phyloP scores from a whole-genome alignment of 2,329 filamentous ascomycete species.

The Scedosporium apiospermum region DNA sequence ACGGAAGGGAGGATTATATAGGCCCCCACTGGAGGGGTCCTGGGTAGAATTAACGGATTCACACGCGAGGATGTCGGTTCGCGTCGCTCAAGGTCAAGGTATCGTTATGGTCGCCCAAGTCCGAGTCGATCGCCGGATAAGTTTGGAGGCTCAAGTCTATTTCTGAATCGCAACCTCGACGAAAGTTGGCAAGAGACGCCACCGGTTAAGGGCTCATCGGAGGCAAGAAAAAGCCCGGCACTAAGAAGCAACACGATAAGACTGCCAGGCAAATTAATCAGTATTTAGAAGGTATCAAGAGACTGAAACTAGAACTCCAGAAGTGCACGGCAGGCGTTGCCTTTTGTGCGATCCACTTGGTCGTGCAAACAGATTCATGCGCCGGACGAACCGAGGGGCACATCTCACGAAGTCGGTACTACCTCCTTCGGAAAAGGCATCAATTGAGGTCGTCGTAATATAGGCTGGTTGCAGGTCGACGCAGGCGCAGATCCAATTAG shows the following conservation, averaged over 20 bases:
- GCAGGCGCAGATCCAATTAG: not conserved
- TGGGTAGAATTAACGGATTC: not conserved
- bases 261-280: not conserved
- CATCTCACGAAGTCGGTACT: slow-evolving; percentile 2
- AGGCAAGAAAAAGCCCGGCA: not conserved
- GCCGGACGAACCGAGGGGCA: not conserved
- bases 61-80: not conserved
- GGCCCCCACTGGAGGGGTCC: not conserved
- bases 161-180: not conserved
- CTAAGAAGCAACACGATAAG: not conserved
- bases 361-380: slow-evolving; percentile 5
- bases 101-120: not conserved
- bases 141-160: not conserved
- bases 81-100: not conserved
- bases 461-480: slow-evolving; percentile 2
- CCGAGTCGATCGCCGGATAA: not conserved
- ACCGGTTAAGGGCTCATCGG: not conserved
- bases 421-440: not conserved
- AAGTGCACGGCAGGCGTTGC: not conserved
- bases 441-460: not conserved
- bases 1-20: not conserved
- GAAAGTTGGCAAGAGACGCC: not conserved
- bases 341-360: slow-evolving; percentile 3
- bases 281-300: not conserved
- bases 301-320: slow-evolving; percentile 1